Base-by-base conservation (phyloP, 2,329 filamentous ascomycete species). In the Ceratocystis smalleyi region DNA sequence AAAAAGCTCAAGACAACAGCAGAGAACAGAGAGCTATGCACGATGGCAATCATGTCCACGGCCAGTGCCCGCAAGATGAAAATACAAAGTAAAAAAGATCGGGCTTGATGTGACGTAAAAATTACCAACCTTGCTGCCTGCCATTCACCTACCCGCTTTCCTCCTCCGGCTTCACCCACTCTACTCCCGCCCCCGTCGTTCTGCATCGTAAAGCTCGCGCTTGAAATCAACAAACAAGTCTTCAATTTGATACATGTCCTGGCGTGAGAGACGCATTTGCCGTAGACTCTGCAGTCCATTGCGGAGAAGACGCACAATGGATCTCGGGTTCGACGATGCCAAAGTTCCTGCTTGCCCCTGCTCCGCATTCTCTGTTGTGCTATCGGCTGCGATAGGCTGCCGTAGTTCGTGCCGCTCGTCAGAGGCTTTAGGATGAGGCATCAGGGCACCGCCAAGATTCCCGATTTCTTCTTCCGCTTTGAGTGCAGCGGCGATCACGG, bases 211-310 rank as follows among this genome's bases (percentile, higher is more conserved):
- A 62, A 91, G 79, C 72, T 87, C 84, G 68, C 82, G 79, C 72
- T 88, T 86, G 68, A 92, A 83, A 72, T 92, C 87, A 76, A 91
- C 89, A 71, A 94, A 78, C 69, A 89, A 76, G 71, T 91, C 86
- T 70, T 94, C 89, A 68, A 94, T 79, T 71, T 86, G 79, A 66
- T 84, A 80, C 63, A 90, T 82, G 67, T 89, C 84, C 10, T 81
- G 77, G 10, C 82, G 79, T 17, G 83, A 83, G 51, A 95, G 74
- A 17, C 81, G 77, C 24, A 84, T 77, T 32, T 75, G 75, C 63
- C 79, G 81, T 65, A 91, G 77, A 68, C 83, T 79, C 22, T 78
- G 77, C 27, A 94, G 73, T 0, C 74, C 73, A 43, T 63, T 62
- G 35, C 72, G 71, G 35, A 77, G 69, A 32, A 72, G 70, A 17